phyloP scores from a whole-genome alignment of 257 asterid species.

The Echium plantagineum region DNA sequence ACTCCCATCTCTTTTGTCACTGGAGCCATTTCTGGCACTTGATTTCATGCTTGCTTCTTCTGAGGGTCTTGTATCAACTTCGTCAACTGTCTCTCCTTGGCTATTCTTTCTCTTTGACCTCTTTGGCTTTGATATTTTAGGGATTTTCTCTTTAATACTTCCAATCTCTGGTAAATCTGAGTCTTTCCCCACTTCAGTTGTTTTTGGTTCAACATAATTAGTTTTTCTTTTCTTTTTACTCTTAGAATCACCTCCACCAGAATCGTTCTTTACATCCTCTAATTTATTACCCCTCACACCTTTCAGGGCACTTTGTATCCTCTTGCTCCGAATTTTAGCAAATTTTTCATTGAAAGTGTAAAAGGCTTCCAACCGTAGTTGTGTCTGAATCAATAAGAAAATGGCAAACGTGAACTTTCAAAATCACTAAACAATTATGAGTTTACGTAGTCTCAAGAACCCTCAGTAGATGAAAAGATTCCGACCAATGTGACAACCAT shows the following conservation, averaged over 20 bases:
- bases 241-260: slow-evolving; percentile 26
- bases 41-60: slow-evolving; percentile 13
- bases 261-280: slow-evolving; percentile 33
- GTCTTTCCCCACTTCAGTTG: slow-evolving; percentile 17
- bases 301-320: slow-evolving; percentile 81
- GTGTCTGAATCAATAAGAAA: slow-evolving; percentile 48
- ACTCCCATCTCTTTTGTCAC: slow-evolving; percentile 22
- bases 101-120: slow-evolving; percentile 27
- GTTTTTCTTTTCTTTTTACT: slow-evolving; percentile 39
- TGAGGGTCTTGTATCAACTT: slow-evolving; percentile 11
- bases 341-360: slow-evolving; percentile 87
- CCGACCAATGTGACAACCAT: background rate
- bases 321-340: slow-evolving; percentile 90
- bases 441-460: background rate
- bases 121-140: slow-evolving; percentile 20
- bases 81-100: slow-evolving; percentile 12
- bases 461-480: background rate
- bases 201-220: slow-evolving; percentile 22
- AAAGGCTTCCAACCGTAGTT: slow-evolving; percentile 92
- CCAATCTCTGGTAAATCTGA: slow-evolving; percentile 17
- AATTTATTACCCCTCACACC: slow-evolving; percentile 54
- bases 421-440: background rate
- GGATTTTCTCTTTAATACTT: slow-evolving; percentile 14
- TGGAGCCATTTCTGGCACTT: too few relatives aligned
- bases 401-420: background rate